Evolutionary conservation across 345 rosid species (phyloP).

Genomic region (Citrus medica): DNA sequence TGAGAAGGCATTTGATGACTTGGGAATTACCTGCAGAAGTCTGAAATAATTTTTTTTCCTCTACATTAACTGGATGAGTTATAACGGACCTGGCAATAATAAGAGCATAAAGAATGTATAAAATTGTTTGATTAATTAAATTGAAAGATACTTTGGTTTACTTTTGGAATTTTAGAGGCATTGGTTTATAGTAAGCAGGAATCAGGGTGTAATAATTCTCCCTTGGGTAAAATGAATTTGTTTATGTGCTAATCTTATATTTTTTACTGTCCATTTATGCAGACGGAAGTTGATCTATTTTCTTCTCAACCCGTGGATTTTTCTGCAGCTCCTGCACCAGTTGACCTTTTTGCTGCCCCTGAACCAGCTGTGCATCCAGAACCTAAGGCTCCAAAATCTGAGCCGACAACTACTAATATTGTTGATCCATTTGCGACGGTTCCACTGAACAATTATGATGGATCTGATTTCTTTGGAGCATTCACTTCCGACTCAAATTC

Average conservation of each 20-base stretch:
- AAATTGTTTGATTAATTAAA: not conserved
- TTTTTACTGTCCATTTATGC: constrained; percentile 22
- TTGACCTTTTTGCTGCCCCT: constrained; percentile 59
- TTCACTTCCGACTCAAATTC: constrained; percentile 62
- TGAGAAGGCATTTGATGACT: not conserved
- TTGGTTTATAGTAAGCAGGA: constrained; percentile 4
- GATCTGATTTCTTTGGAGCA: constrained; percentile 80
- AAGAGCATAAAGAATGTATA: not conserved
- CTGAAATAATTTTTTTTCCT: not conserved
- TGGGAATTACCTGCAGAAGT: not conserved
- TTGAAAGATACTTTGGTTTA: not conserved
- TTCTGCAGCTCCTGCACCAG: constrained; percentile 50
- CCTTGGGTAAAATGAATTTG: constrained; percentile 1
- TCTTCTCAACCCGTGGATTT: constrained; percentile 19
- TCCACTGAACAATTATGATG: constrained; percentile 73
- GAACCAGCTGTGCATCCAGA: constrained; percentile 55
- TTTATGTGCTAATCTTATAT: not conserved
- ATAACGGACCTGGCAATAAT: not conserved
- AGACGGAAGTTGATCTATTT: constrained; percentile 49
- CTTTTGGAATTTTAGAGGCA: constrained; percentile 4
- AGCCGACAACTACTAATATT: constrained; percentile 30
- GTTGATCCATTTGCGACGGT: constrained; percentile 88
- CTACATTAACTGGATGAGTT: not conserved
- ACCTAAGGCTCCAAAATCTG: constrained; percentile 36
- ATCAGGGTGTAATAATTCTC: constrained; percentile 8